phyloP scores from a whole-genome alignment of 2,329 filamentous ascomycete genomes.

The Taxawa tesnikishii region DNA sequence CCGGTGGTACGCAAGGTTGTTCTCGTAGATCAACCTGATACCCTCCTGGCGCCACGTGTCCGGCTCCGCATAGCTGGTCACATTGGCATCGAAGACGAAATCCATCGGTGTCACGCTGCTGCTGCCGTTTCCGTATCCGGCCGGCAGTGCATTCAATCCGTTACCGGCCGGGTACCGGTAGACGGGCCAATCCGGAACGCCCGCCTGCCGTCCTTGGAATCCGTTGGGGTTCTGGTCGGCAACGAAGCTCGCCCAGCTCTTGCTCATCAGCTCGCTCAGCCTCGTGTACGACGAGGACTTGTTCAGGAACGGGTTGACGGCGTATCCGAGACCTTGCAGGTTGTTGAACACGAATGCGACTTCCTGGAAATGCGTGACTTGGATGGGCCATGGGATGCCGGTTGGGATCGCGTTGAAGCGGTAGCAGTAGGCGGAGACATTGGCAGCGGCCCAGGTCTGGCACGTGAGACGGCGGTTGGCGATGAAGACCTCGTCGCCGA shows the following conservation, averaged over 20 bases:
- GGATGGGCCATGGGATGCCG: conserved; percentile 28
- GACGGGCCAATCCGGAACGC: conserved; percentile 23
- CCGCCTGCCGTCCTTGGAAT: conserved; percentile 11
- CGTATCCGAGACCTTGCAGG: conserved; percentile 29
- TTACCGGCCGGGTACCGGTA: conserved; percentile 19
- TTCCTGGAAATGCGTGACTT: conserved; percentile 43
- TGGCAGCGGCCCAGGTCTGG: conserved; percentile 36
- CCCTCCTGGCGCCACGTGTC: conserved; percentile 33
- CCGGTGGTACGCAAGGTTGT: conserved; percentile 7
- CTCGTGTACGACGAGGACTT: conserved; percentile 24
- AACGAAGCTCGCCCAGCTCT: conserved; percentile 33
- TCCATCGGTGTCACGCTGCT: conserved; percentile 22
- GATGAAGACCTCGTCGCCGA: conserved; percentile 44
- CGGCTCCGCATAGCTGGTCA: conserved; percentile 23
- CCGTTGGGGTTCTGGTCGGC: conserved; percentile 26
- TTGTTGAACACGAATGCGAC: conserved; percentile 37
- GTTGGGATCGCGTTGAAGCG: conserved; percentile 46
- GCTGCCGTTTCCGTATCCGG: too few species aligned
- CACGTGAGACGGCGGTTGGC: conserved; percentile 42
- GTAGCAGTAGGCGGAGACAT: conserved; percentile 46
- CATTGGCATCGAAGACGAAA: conserved; percentile 35
- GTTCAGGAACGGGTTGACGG: conserved; percentile 20
- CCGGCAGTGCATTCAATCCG: too few species aligned
- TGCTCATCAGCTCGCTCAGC: conserved; percentile 30
- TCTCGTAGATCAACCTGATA: conserved; percentile 26